Evolutionary conservation across 2,329 filamentous ascomycete genomes (phyloP).

Genomic region (Emmonsia crescens): DNA sequence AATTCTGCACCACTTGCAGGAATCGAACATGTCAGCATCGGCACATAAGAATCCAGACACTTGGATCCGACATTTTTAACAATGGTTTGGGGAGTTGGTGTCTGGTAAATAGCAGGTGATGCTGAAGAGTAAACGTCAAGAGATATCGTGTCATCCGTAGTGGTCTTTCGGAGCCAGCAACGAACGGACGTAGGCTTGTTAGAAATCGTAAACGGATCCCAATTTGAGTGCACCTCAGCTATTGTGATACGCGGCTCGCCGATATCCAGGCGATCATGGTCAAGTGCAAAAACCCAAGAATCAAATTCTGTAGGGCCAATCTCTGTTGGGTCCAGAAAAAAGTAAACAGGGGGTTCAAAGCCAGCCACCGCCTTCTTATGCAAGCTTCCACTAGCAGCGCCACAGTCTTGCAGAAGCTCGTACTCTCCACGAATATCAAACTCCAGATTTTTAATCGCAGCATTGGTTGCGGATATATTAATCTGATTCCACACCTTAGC

Average conservation of each 20-base stretch:
- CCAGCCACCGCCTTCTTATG: constrained; percentile 34
- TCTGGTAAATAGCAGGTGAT: constrained; percentile 15
- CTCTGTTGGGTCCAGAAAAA: constrained; percentile 49
- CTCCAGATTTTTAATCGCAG: constrained; percentile 21
- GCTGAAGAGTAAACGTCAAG: constrained; percentile 15
- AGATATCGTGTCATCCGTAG: constrained; percentile 13
- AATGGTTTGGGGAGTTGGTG: constrained; percentile 11
- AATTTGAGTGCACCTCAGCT: constrained; percentile 37
- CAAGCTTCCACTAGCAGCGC: constrained; percentile 44
- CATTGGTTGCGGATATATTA: constrained; percentile 25
- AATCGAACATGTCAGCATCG: constrained; percentile 21
- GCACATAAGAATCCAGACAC: constrained; percentile 24
- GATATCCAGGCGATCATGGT: constrained; percentile 36
- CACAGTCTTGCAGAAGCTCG: constrained; percentile 43
- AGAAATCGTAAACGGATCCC: constrained; percentile 29
- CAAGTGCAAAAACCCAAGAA: constrained; percentile 46
- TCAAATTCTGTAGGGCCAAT: constrained; percentile 39
- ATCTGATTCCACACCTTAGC: constrained; percentile 38
- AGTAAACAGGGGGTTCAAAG: constrained; percentile 32
- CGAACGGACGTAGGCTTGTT: constrained; percentile 14
- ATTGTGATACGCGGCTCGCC: constrained; percentile 38
- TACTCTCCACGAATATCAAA: constrained; percentile 42
- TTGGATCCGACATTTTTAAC: constrained; percentile 12
- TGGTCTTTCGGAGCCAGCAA: constrained; percentile 24
- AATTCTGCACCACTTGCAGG: constrained; percentile 14